Conservation (phyloP, 176 grass and related monocot genomes). For the Juncus effusus region DNA sequence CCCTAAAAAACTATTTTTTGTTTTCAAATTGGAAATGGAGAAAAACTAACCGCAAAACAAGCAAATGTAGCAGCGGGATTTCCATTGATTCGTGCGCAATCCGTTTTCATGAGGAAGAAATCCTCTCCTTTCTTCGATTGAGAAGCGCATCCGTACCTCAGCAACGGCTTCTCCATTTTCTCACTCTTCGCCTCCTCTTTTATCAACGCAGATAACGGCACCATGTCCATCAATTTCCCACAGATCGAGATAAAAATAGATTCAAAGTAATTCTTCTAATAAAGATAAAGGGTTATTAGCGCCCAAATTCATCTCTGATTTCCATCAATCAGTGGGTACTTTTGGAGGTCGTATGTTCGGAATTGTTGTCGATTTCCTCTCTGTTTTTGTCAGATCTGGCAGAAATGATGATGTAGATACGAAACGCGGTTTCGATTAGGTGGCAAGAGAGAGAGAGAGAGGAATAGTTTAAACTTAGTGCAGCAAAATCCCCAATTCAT, state of each 20-base stretch:
- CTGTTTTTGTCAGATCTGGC: conserved; percentile 13
- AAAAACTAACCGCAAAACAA: conserved; percentile 67
- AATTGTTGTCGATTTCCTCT: background rate
- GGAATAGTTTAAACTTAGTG: too few relatives aligned
- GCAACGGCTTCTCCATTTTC: conserved; percentile 48
- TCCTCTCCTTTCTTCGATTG: conserved; percentile 98
- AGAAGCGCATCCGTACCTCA: conserved; percentile 78
- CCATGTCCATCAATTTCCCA: conserved; percentile 26
- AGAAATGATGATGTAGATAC: background rate
- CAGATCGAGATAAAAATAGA: conserved; percentile 19
- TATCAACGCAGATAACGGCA: conserved; percentile 73
- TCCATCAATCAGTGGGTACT: background rate
- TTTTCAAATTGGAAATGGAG: background rate
- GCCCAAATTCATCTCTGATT: background rate
- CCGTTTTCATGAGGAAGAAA: conserved; percentile 85
- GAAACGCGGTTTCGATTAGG: too few relatives aligned
- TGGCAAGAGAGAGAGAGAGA: too few relatives aligned
- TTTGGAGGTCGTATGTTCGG: background rate
- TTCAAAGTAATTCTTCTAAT: background rate
- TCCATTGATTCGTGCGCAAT: conserved; percentile 48
- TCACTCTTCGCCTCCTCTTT: conserved; percentile 56
- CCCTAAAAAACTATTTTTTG: too few relatives aligned
- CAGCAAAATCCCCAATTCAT: conserved; percentile 13
- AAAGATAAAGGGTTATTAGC: background rate
- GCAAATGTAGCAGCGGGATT: conserved; percentile 59